Conservation (phyloP, 2,329 filamentous ascomycete species). For the Colletotrichum tofieldiae region DNA sequence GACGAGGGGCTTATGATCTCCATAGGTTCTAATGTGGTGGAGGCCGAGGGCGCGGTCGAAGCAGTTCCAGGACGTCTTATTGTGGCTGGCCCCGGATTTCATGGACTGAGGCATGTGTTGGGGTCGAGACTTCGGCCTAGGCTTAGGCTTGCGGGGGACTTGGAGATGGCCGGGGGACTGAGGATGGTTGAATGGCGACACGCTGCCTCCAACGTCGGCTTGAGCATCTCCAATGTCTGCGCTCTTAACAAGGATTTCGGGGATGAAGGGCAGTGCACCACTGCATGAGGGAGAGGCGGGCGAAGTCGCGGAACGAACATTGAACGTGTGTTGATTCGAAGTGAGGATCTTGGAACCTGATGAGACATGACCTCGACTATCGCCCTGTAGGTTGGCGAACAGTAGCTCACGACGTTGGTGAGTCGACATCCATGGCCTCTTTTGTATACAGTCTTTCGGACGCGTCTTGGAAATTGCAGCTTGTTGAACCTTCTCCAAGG, state of each 20-base stretch:
- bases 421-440: rapidly evolving
- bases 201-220: background rate
- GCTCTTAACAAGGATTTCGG: slow-evolving; percentile 16
- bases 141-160: background rate
- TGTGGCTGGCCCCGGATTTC: background rate
- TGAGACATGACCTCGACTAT: background rate
- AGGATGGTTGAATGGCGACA: background rate
- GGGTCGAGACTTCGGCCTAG: background rate
- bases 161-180: slow-evolving; percentile 16
- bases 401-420: background rate
- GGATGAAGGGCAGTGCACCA: background rate
- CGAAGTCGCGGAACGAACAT: too few relatives aligned
- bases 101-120: background rate
- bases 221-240: background rate
- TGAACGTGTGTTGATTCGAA: too few relatives aligned
- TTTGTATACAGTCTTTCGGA: background rate
- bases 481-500: background rate
- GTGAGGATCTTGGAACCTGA: too few relatives aligned
- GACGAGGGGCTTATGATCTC: background rate
- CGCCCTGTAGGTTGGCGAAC: too few relatives aligned
- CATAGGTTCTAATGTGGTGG: slow-evolving; percentile 13
- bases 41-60: slow-evolving; percentile 20
- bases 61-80: background rate
- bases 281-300: too few relatives aligned
- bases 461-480: background rate